A percentile compares a stretch with the other conserved stretches of the same genome.
phyloP scores from a whole-genome alignment of 805 yeast genomes.

The Wickerhamiella sorbophila region DNA sequence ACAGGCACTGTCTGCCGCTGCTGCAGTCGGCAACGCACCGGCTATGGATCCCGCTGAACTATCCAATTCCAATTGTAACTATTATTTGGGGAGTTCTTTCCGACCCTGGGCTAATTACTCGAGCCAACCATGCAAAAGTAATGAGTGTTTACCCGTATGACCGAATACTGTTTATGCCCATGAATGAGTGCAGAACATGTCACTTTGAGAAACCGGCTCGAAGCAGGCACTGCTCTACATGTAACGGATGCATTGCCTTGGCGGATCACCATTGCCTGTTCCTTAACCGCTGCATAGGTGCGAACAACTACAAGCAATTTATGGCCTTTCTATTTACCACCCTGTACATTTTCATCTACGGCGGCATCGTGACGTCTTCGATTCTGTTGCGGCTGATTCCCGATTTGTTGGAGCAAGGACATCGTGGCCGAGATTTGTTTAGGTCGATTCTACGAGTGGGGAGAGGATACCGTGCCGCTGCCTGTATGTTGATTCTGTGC shows the following conservation, averaged over 20 bases:
- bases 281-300: constrained; percentile 49
- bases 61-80: constrained; percentile 14
- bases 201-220: constrained; percentile 38
- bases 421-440: constrained; percentile 5
- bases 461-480: constrained; percentile 13
- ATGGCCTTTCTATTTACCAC: constrained; percentile 40
- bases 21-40: constrained; percentile 6
- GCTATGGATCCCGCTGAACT: constrained; percentile 10
- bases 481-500: constrained; percentile 32
- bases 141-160: constrained; percentile 30
- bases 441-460: constrained; percentile 9
- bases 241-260: constrained; percentile 34
- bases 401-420: not conserved
- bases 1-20: constrained; percentile 5
- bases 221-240: constrained; percentile 44
- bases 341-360: constrained; percentile 32
- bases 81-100: constrained; percentile 22
- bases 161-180: constrained; percentile 38
- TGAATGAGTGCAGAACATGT: constrained; percentile 37
- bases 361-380: constrained; percentile 24
- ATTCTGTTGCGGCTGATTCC: constrained; percentile 4
- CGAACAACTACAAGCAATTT: constrained; percentile 48
- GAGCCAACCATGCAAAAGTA: constrained; percentile 17
- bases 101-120: constrained; percentile 28
- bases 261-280: constrained; percentile 52